phyloP scores from a whole-genome alignment of 2,329 filamentous ascomycete genomes.

The Monilinia aucupariae region DNA sequence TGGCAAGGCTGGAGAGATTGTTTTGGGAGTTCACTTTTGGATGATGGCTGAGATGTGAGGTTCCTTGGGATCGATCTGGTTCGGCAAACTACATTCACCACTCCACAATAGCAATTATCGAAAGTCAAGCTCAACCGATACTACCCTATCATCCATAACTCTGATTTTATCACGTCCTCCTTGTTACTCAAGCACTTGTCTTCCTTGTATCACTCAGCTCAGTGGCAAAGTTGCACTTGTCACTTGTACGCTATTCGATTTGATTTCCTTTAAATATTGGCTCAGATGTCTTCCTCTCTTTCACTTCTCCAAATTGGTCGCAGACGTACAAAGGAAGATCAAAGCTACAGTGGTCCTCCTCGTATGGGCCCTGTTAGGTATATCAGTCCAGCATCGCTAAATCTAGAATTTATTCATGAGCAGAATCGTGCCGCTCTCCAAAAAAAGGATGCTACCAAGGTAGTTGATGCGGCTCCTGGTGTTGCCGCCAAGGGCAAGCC shows the following conservation, averaged over 20 bases:
- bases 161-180: neutral
- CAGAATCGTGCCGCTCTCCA: slow-evolving; percentile 53
- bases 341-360: slow-evolving; percentile 32
- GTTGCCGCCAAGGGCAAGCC: slow-evolving; percentile 62
- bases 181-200: neutral
- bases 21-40: neutral
- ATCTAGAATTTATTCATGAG: slow-evolving; percentile 56
- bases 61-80: neutral
- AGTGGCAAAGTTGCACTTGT: slow-evolving; percentile 27
- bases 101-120: neutral
- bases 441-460: slow-evolving; percentile 43
- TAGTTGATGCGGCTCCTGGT: slow-evolving; percentile 42
- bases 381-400: slow-evolving; percentile 56
- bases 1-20: neutral
- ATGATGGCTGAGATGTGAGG: neutral
- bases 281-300: slow-evolving; percentile 11
- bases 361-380: slow-evolving; percentile 37
- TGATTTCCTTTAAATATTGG: slow-evolving; percentile 10
- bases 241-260: slow-evolving; percentile 2
- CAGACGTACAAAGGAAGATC: slow-evolving; percentile 31
- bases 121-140: neutral
- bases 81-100: slow-evolving; percentile 1
- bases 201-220: neutral
- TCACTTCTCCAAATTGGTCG: slow-evolving; percentile 31
- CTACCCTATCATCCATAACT: neutral